Percentiles rank a stretch among this genome's conserved stretches.
Conservation (phyloP, 768 basidiomycete species). For the Terana coerulea region DNA sequence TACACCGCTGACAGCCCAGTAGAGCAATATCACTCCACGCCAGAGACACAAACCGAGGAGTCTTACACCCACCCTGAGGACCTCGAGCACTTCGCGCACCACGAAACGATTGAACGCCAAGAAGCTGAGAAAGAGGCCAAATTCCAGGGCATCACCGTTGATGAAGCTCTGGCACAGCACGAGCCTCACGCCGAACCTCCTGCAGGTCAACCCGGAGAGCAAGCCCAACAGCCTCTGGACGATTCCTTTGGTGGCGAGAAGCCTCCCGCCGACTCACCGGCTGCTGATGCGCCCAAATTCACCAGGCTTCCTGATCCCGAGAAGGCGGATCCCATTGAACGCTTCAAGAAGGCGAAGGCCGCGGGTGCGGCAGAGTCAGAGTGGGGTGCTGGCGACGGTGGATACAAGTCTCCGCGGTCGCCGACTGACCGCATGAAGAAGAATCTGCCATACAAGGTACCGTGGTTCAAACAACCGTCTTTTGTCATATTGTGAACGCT, state of each 20-base stretch:
- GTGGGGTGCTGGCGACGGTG: conserved; percentile 47
- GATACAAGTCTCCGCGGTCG: conserved; percentile 24
- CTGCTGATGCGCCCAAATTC: conserved; percentile 40
- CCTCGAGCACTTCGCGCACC: conserved; percentile 86
- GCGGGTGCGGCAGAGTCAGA: conserved; percentile 27
- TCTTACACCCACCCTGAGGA: conserved; percentile 94
- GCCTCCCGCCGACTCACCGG: conserved; percentile 28
- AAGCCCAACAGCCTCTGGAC: conserved; percentile 4
- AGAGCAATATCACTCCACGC: conserved; percentile 94
- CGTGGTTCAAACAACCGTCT: conserved; percentile 8
- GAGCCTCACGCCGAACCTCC: conserved; percentile 32
- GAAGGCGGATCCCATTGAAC: conserved; percentile 62
- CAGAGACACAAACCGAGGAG: conserved; percentile 96
- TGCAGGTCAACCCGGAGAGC: background rate
- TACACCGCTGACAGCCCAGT: conserved; percentile 7
- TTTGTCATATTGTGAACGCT: conserved; percentile 34
- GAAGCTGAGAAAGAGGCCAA: conserved; percentile 84
- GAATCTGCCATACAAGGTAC: conserved; percentile 88
- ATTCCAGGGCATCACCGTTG: conserved; percentile 77
- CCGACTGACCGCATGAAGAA: conserved; percentile 69
- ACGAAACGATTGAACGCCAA: conserved; percentile 77
- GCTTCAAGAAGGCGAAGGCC: conserved; percentile 51
- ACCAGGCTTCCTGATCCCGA: conserved; percentile 59
- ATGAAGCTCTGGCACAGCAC: conserved; percentile 60
- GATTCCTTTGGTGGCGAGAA: conserved; percentile 31